Evolutionary conservation across 2,329 filamentous ascomycete genomes (phyloP).

Genomic region (Sphaerulina musiva): DNA sequence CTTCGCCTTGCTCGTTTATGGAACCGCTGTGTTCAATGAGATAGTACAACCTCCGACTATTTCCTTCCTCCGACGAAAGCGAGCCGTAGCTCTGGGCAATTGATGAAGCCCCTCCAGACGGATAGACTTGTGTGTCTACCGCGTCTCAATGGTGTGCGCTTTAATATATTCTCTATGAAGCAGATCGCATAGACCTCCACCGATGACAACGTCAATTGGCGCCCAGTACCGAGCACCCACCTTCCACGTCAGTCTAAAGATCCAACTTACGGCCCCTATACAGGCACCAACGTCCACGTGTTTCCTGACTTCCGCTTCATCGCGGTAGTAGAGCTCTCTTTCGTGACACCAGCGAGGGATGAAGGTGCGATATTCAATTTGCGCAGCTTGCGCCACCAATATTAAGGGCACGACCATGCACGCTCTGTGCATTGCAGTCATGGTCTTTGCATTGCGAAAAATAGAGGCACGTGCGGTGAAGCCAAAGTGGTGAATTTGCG

Average conservation of each 20-base stretch:
- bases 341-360: slow-evolving; percentile 31
- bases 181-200: slow-evolving; percentile 30
- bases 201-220: slow-evolving; percentile 29
- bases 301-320: slow-evolving; percentile 29
- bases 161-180: slow-evolving; percentile 30
- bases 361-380: slow-evolving; percentile 25
- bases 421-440: slow-evolving; percentile 27
- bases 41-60: slow-evolving; percentile 68
- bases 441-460: slow-evolving; percentile 27
- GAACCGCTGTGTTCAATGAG: slow-evolving; percentile 94
- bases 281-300: slow-evolving; percentile 30
- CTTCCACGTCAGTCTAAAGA: slow-evolving; percentile 21
- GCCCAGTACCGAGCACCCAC: slow-evolving; percentile 25
- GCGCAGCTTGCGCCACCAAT: slow-evolving; percentile 23
- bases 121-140: not conserved
- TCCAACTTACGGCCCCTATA: slow-evolving; percentile 23
- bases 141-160: slow-evolving; percentile 22
- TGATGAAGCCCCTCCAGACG: not conserved
- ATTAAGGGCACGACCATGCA: slow-evolving; percentile 22
- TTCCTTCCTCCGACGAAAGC: slow-evolving; percentile 27
- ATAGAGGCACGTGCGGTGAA: slow-evolving; percentile 26
- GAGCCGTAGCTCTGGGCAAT: slow-evolving; percentile 12
- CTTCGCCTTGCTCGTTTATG: slow-evolving; percentile 86
- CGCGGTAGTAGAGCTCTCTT: slow-evolving; percentile 26
- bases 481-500: slow-evolving; percentile 27